A percentile compares a stretch with the other conserved stretches of the same genome.
Conservation (phyloP, 352 stramenopile species). For the Pythium myriotylum region DNA sequence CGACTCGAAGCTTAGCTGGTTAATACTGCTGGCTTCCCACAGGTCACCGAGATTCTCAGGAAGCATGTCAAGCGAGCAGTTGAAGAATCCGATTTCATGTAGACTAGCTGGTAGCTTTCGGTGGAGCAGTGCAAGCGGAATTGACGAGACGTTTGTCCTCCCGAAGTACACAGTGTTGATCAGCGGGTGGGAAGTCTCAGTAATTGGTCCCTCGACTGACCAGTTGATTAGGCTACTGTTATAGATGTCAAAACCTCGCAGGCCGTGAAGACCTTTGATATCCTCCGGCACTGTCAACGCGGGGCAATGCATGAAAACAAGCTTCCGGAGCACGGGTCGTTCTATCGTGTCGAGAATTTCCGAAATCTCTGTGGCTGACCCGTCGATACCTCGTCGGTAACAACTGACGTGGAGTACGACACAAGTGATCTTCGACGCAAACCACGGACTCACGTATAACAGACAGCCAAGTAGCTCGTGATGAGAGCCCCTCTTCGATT, state of each 20-base stretch:
- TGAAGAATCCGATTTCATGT: constrained; percentile 3
- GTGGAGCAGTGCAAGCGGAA: constrained; percentile 11
- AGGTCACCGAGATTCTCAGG: constrained; percentile 14
- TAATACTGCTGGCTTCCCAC: not conserved
- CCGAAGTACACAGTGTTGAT: not conserved
- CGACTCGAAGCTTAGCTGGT: not conserved
- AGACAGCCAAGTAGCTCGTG: not conserved
- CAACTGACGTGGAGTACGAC: constrained; percentile 27
- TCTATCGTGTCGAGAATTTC: constrained; percentile 4
- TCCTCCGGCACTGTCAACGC: constrained; percentile 10
- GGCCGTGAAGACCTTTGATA: constrained; percentile 3
- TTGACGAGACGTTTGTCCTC: not conserved
- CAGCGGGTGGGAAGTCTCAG: not conserved
- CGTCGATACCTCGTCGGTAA: constrained; percentile 8
- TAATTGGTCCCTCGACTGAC: constrained; percentile 2
- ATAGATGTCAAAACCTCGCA: constrained; percentile 15
- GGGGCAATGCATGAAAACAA: constrained; percentile 20
- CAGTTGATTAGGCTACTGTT: constrained; percentile 18
- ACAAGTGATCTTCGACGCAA: constrained; percentile 15
- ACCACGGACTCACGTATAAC: constrained; percentile 11
- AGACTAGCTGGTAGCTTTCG: not conserved
- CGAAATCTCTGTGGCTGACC: not conserved
- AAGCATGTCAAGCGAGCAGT: constrained; percentile 6
- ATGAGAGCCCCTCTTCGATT: no score
- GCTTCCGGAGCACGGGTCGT: not conserved